phyloP scores from a whole-genome alignment of 352 stramenopile species.

The Phytophthora capsici region DNA sequence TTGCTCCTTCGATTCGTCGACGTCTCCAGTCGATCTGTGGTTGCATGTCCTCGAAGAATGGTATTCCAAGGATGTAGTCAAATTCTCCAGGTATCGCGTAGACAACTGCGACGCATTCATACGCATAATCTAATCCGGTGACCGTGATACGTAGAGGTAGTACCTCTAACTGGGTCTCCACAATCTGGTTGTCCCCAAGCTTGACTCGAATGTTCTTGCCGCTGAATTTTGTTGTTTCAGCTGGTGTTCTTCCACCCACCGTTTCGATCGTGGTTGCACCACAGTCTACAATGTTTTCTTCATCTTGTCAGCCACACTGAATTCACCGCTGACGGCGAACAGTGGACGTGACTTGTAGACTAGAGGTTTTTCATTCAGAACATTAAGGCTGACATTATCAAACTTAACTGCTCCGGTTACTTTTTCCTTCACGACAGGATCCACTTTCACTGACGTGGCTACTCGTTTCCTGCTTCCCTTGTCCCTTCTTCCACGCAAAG shows the following conservation, averaged over 20 bases:
- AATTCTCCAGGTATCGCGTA: too few species aligned
- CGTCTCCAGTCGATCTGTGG: conserved; percentile 5
- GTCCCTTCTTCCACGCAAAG: conserved; percentile 11
- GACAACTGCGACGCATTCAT: neutral
- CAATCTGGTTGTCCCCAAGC: conserved; percentile 4
- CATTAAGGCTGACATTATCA: too few species aligned
- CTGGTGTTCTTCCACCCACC: neutral
- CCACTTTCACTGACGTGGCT: too few species aligned
- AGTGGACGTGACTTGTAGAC: conserved; percentile 10
- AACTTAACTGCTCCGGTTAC: too few species aligned
- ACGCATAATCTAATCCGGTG: neutral
- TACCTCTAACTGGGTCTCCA: conserved; percentile 7
- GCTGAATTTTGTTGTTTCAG: conserved; percentile 11
- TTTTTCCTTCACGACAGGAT: too few species aligned
- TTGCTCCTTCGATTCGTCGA: conserved; percentile 14
- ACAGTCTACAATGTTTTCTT: too few species aligned
- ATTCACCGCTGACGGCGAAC: neutral
- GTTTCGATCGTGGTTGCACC: conserved; percentile 3
- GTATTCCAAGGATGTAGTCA: conserved; percentile 17
- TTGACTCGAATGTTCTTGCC: conserved; percentile 17
- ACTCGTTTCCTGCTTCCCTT: conserved; percentile 19
- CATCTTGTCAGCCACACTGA: conserved; percentile 2
- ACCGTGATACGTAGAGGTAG: neutral
- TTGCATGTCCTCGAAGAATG: conserved; percentile 21
- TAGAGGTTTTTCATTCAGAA: conserved; percentile 15